Conservation (phyloP, 1,284 basidiomycete genomes). For the Golubevia pallescens region DNA sequence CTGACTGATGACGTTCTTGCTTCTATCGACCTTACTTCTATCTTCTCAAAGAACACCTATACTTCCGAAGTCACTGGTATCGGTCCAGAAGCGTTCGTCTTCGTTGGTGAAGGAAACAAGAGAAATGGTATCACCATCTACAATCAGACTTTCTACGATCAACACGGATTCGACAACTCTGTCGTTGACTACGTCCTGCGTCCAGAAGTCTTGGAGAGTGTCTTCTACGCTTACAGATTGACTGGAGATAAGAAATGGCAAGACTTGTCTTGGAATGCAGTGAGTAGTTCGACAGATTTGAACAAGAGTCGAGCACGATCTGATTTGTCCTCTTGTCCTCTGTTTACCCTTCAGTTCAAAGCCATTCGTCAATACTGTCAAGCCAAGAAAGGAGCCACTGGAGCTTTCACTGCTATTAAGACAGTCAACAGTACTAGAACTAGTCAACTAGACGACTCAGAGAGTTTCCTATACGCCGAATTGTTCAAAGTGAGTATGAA, state of each 20-base stretch:
- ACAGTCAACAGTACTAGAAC: slow-evolving; percentile 17
- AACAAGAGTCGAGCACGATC: neutral
- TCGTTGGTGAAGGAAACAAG: slow-evolving; percentile 18
- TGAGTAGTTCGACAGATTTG: too few species aligned
- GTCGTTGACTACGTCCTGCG: slow-evolving; percentile 33
- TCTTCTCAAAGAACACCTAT: too few species aligned
- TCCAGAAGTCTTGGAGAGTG: slow-evolving; percentile 47
- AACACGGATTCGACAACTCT: slow-evolving; percentile 39
- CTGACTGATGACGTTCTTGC: too few species aligned
- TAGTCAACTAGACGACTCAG: slow-evolving; percentile 21
- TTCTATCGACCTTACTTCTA: too few species aligned
- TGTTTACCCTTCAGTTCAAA: too few species aligned
- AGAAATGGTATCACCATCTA: slow-evolving; percentile 30
- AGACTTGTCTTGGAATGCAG: slow-evolving; percentile 10
- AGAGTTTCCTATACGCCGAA: slow-evolving; percentile 46
- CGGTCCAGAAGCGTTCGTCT: slow-evolving; percentile 43
- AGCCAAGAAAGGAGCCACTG: slow-evolving; percentile 14
- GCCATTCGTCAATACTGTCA: slow-evolving; percentile 1
- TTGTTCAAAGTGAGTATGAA: too few species aligned
- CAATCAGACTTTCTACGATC: slow-evolving; percentile 23
- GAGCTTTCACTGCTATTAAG: slow-evolving; percentile 26
- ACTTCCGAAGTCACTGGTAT: slow-evolving; percentile 32
- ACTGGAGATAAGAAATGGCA: slow-evolving; percentile 29
- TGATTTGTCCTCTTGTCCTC: neutral
- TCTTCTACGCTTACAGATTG: slow-evolving; percentile 38